Base-by-base conservation (phyloP, 1,284 basidiomycete genomes). In the Moniliophthora roreri region DNA sequence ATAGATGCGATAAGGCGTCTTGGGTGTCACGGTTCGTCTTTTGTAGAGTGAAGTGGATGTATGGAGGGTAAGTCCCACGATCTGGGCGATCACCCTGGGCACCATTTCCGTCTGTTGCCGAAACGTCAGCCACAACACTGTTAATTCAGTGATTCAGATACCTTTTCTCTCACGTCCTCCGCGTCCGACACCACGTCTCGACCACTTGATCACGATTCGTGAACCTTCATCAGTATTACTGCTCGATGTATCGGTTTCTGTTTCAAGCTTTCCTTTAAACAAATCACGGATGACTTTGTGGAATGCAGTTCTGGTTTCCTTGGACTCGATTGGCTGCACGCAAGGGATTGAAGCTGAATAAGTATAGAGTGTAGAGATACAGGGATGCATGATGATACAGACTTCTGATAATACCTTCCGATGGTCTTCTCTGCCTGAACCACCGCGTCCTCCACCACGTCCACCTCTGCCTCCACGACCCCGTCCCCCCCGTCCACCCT, bases 1-100 rank as follows among this genome's bases (percentile, higher is more conserved):
- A 79, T 34, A 98, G 71, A 62, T 95, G 79, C 0, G 82, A 78
- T 20, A 99, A 82, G 1, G 93, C 94, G 64, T 99, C 97, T 68
- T 98, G 95, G 2, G 94, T 96, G 66, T 99, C 97, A 41, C 97
- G 86, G 64, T 98, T 99, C 15, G 95, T 93, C 73, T 99, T 99
- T 67, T 98, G 96, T 37, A 99, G 74, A 0, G 93, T 94, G 69
- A 99, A 98, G 66, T 98, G 95, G 55, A 99, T 95, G 68, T 93
- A 99, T 0, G 89, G 89, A 57, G 89, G 89, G 60, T 82, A 89
- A 28, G 76, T 80, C n/a, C 84, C 84, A 28, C 88, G 77, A 44
- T 63, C 69, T 65, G 48, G 15, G 1, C 23, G 34, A 60, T 38
- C 37, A 35, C 26, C 61, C 49, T 55, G 18, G 9, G 28, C 20